Conservation (phyloP, 306 rosid species). For the Heteromeles arbutifolia region DNA sequence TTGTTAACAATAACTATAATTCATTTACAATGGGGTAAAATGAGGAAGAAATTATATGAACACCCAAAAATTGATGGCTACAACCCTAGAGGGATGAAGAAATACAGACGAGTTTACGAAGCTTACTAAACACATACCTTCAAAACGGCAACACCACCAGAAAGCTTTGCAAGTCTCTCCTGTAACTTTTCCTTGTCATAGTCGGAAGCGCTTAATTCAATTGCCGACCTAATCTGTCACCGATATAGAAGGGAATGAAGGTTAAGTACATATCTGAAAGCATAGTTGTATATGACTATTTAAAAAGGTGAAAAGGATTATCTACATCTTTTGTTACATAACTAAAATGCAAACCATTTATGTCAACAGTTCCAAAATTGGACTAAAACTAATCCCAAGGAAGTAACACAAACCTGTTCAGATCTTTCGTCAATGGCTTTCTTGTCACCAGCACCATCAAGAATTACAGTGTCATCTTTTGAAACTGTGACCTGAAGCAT, state of each 20-base stretch:
- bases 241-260: background rate
- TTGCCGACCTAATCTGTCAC: conserved; percentile 67
- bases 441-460: conserved; percentile 95
- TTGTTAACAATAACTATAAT: too few species aligned
- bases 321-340: background rate
- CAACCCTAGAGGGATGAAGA: background rate
- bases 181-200: conserved; percentile 93
- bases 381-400: background rate
- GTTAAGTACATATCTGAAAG: background rate
- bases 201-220: conserved; percentile 80
- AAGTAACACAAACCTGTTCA: conserved; percentile 64
- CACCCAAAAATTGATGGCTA: too few species aligned
- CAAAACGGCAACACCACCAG: conserved; percentile 96
- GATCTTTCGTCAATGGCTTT: conserved; percentile 82
- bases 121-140: conserved; percentile 38
- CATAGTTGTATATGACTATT: background rate
- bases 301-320: background rate
- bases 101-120: background rate
- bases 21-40: too few species aligned
- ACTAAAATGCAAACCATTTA: background rate
- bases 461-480: conserved; percentile 94
- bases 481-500: conserved; percentile 69
- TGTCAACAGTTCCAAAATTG: background rate
- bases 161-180: conserved; percentile 89
- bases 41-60: too few species aligned